Evolutionary conservation across 495 filamentous ascomycete genomes (phyloP), one percentile per base, ranked within the genome.

Genomic region (Terfezia claveryi): DNA sequence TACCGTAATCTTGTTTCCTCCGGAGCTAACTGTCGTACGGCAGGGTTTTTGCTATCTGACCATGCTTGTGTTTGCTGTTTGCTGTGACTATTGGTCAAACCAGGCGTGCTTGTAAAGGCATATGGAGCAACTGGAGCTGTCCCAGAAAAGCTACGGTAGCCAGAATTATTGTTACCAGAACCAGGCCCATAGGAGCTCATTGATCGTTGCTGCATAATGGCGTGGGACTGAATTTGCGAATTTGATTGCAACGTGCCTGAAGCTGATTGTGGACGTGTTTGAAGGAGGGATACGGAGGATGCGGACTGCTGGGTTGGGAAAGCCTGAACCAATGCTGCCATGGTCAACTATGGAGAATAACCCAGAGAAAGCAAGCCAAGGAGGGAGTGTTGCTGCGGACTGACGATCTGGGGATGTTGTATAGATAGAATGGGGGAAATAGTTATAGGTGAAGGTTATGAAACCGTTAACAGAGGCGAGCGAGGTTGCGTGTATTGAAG

Each of bases 251-350:
- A 72, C 55, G 77, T 76, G 58, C 81, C 83, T 27, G 81, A 80
- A 41, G 83, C 76, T 41, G 85, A 81, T 57, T 71, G 70, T 53
- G 85, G 81, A 62, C 83, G 80, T 58, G 82, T 76, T 66, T 87
- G 83, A 59, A 93, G 80, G 77, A 89, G 80, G 54, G 82, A 82
- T 64, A 84, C 77, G 58, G 82, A 83, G 64, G 77, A 76, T 67
- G 80, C 79, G 17, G 63, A 62, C 53, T 66, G 63, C 69, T 86
- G 84, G 70, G 83, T 78, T 62, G 85, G 82, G 66, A 88, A 87
- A 58, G 85, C 77, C 74, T 93, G 86, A 69, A 91, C 85, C 72
- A 93, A 76, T 69, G 86, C 85, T 72, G 86, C 86, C 86, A 93
- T 93, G 65, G 50, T 51, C 41, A 20, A 46, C 41, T 46, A 46